phyloP scores from a whole-genome alignment of 768 basidiomycete species.

The Calocera cornea region DNA sequence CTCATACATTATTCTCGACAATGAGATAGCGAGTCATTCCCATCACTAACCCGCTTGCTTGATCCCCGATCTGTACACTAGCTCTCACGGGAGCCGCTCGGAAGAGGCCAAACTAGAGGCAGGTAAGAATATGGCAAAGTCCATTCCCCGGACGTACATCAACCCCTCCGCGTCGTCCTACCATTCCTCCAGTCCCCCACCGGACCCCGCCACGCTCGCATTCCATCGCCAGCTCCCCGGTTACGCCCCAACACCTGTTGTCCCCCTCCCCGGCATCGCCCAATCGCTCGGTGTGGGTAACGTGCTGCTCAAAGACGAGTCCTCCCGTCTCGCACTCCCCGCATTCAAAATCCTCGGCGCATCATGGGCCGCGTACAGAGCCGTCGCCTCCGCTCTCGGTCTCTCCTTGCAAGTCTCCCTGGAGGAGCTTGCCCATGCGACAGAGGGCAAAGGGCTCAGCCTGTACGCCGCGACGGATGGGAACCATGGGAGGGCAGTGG shows the following conservation, averaged over 20 bases:
- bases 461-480: constrained; percentile 9
- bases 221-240: background rate
- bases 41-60: too few species aligned
- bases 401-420: background rate
- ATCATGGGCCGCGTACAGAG: constrained; percentile 5
- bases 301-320: constrained; percentile 7
- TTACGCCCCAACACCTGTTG: background rate
- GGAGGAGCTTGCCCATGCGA: background rate
- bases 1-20: background rate
- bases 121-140: too few species aligned
- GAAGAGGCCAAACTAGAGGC: too few species aligned
- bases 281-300: background rate
- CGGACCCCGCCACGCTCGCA: background rate
- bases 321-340: constrained; percentile 2
- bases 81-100: too few species aligned
- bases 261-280: background rate
- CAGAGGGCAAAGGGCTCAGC: background rate
- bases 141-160: background rate
- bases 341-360: constrained; percentile 12
- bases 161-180: background rate
- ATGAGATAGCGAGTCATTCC: too few species aligned
- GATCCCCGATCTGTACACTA: too few species aligned
- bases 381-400: background rate
- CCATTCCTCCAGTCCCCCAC: background rate
- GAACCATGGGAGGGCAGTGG: constrained; percentile 10